phyloP scores from a whole-genome alignment of 2,329 filamentous ascomycete species.

The Colletotrichum sp. region DNA sequence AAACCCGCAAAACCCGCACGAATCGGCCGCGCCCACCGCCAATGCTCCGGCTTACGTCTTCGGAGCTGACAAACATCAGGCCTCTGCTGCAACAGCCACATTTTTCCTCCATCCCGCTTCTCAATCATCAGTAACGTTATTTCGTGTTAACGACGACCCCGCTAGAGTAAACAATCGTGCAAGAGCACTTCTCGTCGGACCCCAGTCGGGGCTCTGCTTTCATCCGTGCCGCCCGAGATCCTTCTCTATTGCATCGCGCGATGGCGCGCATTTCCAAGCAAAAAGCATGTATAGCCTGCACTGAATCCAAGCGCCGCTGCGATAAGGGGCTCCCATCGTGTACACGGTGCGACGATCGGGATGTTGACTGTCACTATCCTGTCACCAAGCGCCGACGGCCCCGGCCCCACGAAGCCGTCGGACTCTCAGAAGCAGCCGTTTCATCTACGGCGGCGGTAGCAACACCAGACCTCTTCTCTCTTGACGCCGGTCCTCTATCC shows the following conservation, averaged over 20 bases:
- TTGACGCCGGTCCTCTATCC: background rate
- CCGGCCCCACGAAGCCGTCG: background rate
- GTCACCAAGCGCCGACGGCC: background rate
- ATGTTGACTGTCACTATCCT: conserved; percentile 26
- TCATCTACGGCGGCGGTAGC: background rate
- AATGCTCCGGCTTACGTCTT: background rate
- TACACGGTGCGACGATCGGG: conserved; percentile 30
- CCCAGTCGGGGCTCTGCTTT: background rate
- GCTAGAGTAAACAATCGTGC: background rate
- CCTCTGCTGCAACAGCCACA: background rate
- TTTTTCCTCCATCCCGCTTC: background rate
- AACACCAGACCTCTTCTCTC: background rate
- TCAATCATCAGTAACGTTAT: background rate
- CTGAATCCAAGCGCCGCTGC: conserved; percentile 40
- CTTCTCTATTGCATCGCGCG: background rate
- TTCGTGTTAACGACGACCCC: background rate
- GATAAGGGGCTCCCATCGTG: conserved; percentile 36
- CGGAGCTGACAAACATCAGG: background rate
- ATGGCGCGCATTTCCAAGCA: conserved; percentile 16
- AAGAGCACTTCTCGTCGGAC: background rate
- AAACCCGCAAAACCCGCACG: conserved; percentile 21
- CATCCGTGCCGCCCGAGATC: background rate
- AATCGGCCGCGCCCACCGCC: background rate
- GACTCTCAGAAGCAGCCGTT: background rate
- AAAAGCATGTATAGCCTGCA: conserved; percentile 39